These are phyloP conservation scores for Orychophragmus violaceus DNA, from an alignment of 345 rosid genomes.

Conservation along the genomic window DNA sequence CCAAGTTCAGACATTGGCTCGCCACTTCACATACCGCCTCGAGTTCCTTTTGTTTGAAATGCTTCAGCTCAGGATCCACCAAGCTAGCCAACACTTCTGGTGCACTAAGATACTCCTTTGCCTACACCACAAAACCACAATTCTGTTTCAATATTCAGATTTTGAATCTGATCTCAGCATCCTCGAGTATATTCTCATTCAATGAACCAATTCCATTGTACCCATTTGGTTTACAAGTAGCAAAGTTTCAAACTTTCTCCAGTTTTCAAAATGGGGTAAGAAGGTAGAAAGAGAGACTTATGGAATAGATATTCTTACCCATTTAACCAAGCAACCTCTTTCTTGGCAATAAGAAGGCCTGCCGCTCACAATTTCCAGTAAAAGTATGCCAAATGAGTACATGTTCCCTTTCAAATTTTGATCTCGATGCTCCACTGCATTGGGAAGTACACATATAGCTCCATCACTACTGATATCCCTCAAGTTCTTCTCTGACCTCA, in stretches of 20 bases:
- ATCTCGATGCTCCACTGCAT: slow-evolving; percentile 57
- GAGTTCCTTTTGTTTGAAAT: slow-evolving; percentile 65
- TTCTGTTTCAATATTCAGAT: not conserved
- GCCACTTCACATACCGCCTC: slow-evolving; percentile 70
- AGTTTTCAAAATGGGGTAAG: not conserved
- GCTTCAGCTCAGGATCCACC: slow-evolving; percentile 84
- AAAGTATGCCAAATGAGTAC: slow-evolving; percentile 75
- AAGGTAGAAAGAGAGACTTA: not conserved
- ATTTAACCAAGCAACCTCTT: slow-evolving; percentile 67
- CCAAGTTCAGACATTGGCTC: slow-evolving; percentile 55
- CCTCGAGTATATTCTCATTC: not conserved
- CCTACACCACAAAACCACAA: slow-evolving; percentile 41
- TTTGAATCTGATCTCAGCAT: not conserved
- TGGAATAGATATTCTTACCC: slow-evolving; percentile 51
- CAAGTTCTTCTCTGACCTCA: slow-evolving; percentile 72
- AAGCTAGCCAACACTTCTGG: slow-evolving; percentile 60
- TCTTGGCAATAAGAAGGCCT: slow-evolving; percentile 80
- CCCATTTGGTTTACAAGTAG: slow-evolving; percentile 2
- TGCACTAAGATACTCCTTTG: slow-evolving; percentile 61
- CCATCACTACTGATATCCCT: slow-evolving; percentile 63
- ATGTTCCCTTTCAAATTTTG: slow-evolving; percentile 75
- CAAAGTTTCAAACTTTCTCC: not conserved
- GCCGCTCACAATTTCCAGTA: slow-evolving; percentile 85
- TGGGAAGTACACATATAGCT: slow-evolving; percentile 68
- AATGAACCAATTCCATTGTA: not conserved